Percentiles rank a stretch among this genome's conserved stretches.
Evolutionary conservation across 2,329 filamentous ascomycete genomes (phyloP).

Genomic region (Trichoderma simmonsii): DNA sequence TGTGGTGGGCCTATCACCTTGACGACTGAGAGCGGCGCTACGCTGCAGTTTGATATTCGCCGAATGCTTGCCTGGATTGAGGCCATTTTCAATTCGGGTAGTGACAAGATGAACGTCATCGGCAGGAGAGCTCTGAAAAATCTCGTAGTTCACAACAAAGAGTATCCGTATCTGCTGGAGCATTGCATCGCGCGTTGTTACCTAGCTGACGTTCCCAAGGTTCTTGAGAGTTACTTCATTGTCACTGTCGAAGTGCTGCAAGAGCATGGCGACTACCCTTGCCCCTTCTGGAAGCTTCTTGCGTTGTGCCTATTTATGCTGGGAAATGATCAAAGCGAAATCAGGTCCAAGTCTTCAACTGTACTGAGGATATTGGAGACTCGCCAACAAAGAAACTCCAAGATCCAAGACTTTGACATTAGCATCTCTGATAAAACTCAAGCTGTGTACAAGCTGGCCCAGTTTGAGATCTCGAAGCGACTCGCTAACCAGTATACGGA

Average conservation of each 20-base stretch:
- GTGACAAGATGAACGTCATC: conserved; percentile 87
- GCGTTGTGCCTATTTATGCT: conserved; percentile 87
- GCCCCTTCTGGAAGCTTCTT: conserved; percentile 87
- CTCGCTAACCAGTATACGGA: conserved; percentile 86
- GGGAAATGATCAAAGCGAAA: conserved; percentile 85
- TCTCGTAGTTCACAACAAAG: conserved; percentile 83
- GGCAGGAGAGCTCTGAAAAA: conserved; percentile 86
- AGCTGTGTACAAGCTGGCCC: conserved; percentile 93
- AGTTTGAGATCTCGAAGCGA: conserved; percentile 92
- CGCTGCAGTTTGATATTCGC: conserved; percentile 85
- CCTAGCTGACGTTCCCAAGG: conserved; percentile 72
- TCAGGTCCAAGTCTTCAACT: conserved; percentile 81
- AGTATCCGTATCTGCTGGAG: conserved; percentile 80
- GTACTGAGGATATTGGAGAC: conserved; percentile 80
- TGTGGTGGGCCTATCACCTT: conserved; percentile 84
- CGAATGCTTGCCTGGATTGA: conserved; percentile 96
- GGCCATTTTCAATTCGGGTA: conserved; percentile 86
- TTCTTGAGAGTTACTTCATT: conserved; percentile 91
- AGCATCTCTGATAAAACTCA: conserved; percentile 98
- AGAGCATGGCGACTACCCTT: conserved; percentile 75
- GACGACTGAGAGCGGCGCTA: conserved; percentile 81
- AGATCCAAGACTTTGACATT: conserved; percentile 95
- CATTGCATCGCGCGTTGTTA: conserved; percentile 93
- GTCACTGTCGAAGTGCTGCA: conserved; percentile 86
- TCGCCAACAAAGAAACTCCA: conserved; percentile 73